A percentile compares a stretch with the other conserved stretches of the same genome.
phyloP scores from a whole-genome alignment of 441 rosid genomes.

The Bocquillonia castaneifolia region DNA sequence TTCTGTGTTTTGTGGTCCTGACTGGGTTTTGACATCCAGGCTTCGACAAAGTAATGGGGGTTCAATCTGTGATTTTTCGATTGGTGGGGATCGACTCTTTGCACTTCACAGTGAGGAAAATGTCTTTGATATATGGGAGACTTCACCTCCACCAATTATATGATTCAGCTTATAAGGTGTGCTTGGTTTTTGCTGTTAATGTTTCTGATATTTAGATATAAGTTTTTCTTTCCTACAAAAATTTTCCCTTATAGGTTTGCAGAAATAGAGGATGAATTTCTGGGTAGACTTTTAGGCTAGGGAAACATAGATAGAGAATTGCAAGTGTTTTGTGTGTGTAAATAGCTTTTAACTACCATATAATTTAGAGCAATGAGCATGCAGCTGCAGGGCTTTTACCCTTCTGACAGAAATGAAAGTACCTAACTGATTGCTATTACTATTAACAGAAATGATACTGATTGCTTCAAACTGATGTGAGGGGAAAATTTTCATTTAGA shows the following conservation, averaged over 20 bases:
- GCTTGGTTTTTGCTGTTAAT: slow-evolving; percentile 15
- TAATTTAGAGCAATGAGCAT: slow-evolving; percentile 8
- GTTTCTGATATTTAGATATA: slow-evolving; percentile 8
- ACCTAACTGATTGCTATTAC: slow-evolving; percentile 1
- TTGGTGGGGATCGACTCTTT: slow-evolving; percentile 78
- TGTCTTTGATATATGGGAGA: slow-evolving; percentile 84
- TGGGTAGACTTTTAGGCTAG: slow-evolving; percentile 13
- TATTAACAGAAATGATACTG: slow-evolving; percentile 9
- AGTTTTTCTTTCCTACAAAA: background rate
- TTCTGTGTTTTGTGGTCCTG: slow-evolving; percentile 81
- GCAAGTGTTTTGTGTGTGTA: slow-evolving; percentile 2
- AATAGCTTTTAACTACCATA: background rate
- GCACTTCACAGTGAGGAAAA: slow-evolving; percentile 84
- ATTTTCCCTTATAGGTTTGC: background rate
- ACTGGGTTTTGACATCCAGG: slow-evolving; percentile 75
- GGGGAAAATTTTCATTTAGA: background rate
- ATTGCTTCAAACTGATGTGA: background rate
- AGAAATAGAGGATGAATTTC: slow-evolving; percentile 21
- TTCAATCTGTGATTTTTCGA: slow-evolving; percentile 80
- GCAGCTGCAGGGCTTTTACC: slow-evolving; percentile 19
- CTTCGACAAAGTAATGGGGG: slow-evolving; percentile 62
- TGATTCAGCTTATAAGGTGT: slow-evolving; percentile 35
- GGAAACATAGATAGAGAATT: slow-evolving; percentile 3
- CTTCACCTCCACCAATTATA: slow-evolving; percentile 61
- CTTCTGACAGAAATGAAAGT: slow-evolving; percentile 13